Evolutionary conservation across 73 alveolate genomes (phyloP), one percentile per base, ranked within the genome.

Genomic region (Paramecium pentaurelia): DNA sequence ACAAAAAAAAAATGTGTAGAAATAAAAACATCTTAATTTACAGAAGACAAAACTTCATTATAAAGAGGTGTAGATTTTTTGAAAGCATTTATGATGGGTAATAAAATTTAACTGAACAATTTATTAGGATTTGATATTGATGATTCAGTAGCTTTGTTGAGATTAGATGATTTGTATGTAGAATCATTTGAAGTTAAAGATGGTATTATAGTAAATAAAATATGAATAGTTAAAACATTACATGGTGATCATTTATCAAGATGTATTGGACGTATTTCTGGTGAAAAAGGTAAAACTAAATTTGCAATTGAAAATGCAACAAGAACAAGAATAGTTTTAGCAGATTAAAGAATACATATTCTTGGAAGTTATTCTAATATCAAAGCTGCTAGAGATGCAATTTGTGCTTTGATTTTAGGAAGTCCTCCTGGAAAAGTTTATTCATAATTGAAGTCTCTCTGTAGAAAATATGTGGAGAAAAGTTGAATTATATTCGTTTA

Each of bases 361-460:
- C 96, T 99, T 68, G 93, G 95, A 22, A 94, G 98, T 80, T 97
- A 96, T 95, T 68, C 94, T 60, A 98, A 98, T 92, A 97, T 97
- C 60, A 97, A 97, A 93, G 95, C 96, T 28, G 99, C 99, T 9
- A 96, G 99, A 77, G 98, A 97, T 87, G 99, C 99, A 18, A 93
- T 99, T 38, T 99, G 99, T 94, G 96, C 97, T 60, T 94, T 99
- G 84, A 99, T 99, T 85, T 93, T 99, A 68, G 99, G 99, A 49
- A 97, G 99, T 60, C 99, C 99, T 38, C 99, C 99, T 60, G 99
- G 99, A 60, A 99, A 99, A 93, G 99, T 99, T 40, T 99, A 99
- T 96, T 96, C 99, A 12, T 95, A 98, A 96, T 96, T 98, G 86
- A 97, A 99, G 92, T 96, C 97, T 12, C 97, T 98, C 18, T 93